Base-by-base conservation (phyloP, 139 green algal species). In the Picochlorum sp. region DNA sequence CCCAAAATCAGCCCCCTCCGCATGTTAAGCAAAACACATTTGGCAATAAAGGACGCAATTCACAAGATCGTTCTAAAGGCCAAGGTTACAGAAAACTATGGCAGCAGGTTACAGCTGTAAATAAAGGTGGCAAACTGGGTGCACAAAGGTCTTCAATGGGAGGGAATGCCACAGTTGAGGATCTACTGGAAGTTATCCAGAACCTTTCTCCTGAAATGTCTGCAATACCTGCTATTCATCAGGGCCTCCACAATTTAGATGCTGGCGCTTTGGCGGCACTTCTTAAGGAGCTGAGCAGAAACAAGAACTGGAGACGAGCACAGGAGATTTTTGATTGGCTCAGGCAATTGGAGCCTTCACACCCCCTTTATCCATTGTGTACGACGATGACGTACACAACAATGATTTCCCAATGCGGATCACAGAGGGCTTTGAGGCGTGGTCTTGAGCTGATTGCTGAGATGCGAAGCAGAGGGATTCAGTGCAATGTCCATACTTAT, bases 361-460 rank as follows among this genome's bases (percentile, higher is more conserved):
- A 86, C 30, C 71, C 86, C 47, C 74, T 87, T 18, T 70, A 77
- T 2, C 32, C 50, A 14, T 68, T 95, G 43, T 89, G 81, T 54
- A 85, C 90, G 67, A 76, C 90, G 37, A 92, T 91, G 78, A 92
- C 85, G 3, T 95, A 90, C 80, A 93, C 85, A 30, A 92, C 86
- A 25, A 85, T 84, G 66, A 91, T 92, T 43, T 62, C 60, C 7
- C 74, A 81, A 59, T 82, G 75, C 41, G 75, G 72, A 26, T 53
- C 33, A 14, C 62, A 72, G 61, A 67, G 81, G 55, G 73, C 77
- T 57, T 69, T 83, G 30, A 62, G 70, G 35, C 44, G 59, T n/a
- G 77, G 75, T 8, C 61, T 84, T 44, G 77, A 77, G 64, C 70
- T 84, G 29, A 63, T 83, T 7, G 75, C 67, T 12, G 77, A 84